These are phyloP conservation scores for Leavenworthia alabamica DNA, from an alignment of 345 rosid species.

Conservation along the genomic window DNA sequence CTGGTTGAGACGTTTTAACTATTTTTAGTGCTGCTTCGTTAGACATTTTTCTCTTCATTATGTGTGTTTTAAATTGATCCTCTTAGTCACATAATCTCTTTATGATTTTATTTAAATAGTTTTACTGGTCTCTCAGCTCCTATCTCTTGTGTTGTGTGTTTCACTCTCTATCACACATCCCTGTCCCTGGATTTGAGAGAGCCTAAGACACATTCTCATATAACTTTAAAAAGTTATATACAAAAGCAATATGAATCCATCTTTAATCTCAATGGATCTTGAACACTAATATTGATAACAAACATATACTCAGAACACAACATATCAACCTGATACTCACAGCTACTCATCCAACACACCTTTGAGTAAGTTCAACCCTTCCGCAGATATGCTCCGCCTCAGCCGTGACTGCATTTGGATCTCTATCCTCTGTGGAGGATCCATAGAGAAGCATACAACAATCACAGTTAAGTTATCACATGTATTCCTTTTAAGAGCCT, in stretches of 20 bases:
- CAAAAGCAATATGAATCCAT: slow-evolving; percentile 25
- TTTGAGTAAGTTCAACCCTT: slow-evolving; percentile 78
- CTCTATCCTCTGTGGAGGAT: slow-evolving; percentile 85
- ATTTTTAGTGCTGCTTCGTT: too few species aligned
- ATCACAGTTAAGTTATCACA: slow-evolving; percentile 85
- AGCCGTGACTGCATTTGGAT: slow-evolving; percentile 48
- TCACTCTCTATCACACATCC: too few species aligned
- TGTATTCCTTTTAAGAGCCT: slow-evolving; percentile 69
- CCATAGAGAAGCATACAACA: slow-evolving; percentile 69
- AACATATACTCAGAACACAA: slow-evolving; percentile 21
- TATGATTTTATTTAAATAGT: too few species aligned
- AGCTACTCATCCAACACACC: slow-evolving; percentile 62
- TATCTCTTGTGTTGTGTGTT: too few species aligned
- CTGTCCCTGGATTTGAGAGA: too few species aligned
- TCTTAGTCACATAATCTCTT: too few species aligned
- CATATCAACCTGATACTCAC: slow-evolving; percentile 25
- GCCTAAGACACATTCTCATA: too few species aligned
- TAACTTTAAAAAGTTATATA: too few species aligned
- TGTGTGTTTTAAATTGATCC: too few species aligned
- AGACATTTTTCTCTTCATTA: too few species aligned
- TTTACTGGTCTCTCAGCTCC: too few species aligned
- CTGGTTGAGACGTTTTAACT: too few species aligned
- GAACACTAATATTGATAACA: slow-evolving; percentile 12
- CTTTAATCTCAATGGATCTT: slow-evolving; percentile 23
- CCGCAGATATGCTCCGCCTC: slow-evolving; percentile 78